Conservation (phyloP, 371 early-diverging fungal genomes). For the Mortierella polycephala region DNA sequence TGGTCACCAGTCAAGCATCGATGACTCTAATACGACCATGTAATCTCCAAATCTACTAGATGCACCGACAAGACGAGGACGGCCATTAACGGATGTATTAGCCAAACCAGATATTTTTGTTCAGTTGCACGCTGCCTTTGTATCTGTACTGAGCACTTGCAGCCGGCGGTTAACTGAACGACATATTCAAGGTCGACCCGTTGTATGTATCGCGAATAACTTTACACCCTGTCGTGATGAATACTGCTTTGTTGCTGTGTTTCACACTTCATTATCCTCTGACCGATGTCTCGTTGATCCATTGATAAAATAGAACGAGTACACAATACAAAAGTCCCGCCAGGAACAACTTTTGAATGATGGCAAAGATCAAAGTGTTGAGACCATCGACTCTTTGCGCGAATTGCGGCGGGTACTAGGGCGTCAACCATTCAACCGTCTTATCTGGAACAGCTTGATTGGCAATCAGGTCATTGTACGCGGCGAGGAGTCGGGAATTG, state of each 20-base stretch:
- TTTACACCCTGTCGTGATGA: not conserved
- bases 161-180: slow-evolving; percentile 46
- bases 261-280: not conserved
- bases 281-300: too few species aligned
- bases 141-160: slow-evolving; percentile 47
- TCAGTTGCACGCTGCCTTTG: slow-evolving; percentile 50
- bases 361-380: not conserved
- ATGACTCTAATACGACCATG: not conserved
- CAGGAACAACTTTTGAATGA: slow-evolving; percentile 6
- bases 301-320: slow-evolving; percentile 19
- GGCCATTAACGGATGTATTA: slow-evolving; percentile 49
- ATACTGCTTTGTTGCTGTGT: not conserved
- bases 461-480: slow-evolving; percentile 62
- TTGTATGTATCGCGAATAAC: slow-evolving; percentile 7
- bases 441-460: slow-evolving; percentile 57
- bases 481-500: slow-evolving; percentile 46
- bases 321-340: slow-evolving; percentile 1
- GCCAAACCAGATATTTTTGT: slow-evolving; percentile 55
- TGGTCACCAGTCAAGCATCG: too few species aligned
- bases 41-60: slow-evolving; percentile 13
- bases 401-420: slow-evolving; percentile 50
- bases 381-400: slow-evolving; percentile 49
- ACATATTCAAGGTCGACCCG: slow-evolving; percentile 41
- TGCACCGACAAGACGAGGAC: slow-evolving; percentile 49
- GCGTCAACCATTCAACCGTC: slow-evolving; percentile 46